Percentiles rank a stretch among this genome's conserved stretches.
These are phyloP conservation scores for Juglanconis juglandina DNA, from an alignment of 2,329 filamentous ascomycete species.

Conservation along the genomic window DNA sequence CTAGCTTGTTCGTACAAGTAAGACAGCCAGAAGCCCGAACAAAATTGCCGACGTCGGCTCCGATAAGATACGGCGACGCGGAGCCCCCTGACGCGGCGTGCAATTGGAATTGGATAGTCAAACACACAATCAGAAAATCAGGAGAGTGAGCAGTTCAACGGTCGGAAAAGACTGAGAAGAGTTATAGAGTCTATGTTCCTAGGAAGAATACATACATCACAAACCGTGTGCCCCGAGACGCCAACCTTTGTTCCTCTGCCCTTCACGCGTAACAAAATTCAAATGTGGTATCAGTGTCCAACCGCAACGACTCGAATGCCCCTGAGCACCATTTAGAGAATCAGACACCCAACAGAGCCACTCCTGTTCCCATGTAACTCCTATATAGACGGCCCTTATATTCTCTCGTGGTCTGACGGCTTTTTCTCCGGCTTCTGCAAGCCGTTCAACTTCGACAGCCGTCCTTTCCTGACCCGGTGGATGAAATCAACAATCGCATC, in stretches of 20 bases:
- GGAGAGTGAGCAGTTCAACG: neutral
- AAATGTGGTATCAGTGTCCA: slow-evolving; percentile 6
- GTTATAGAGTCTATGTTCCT: neutral
- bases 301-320: neutral
- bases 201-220: neutral
- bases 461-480: slow-evolving; percentile 64
- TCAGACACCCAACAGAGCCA: neutral
- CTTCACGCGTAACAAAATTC: neutral
- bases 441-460: slow-evolving; percentile 33
- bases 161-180: neutral
- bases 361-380: neutral
- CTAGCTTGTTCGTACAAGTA: too few relatives aligned
- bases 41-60: neutral
- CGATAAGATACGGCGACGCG: neutral
- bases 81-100: neutral
- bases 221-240: neutral
- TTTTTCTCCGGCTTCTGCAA: slow-evolving; percentile 25
- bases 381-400: slow-evolving; percentile 8
- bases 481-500: slow-evolving; percentile 79
- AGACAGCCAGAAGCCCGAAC: too few relatives aligned
- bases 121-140: neutral
- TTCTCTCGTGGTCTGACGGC: slow-evolving; percentile 19
- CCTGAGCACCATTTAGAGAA: neutral
- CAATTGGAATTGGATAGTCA: neutral
- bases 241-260: neutral